phyloP scores from a whole-genome alignment of 2,329 filamentous ascomycete genomes.

The Botrytis byssoidea region DNA sequence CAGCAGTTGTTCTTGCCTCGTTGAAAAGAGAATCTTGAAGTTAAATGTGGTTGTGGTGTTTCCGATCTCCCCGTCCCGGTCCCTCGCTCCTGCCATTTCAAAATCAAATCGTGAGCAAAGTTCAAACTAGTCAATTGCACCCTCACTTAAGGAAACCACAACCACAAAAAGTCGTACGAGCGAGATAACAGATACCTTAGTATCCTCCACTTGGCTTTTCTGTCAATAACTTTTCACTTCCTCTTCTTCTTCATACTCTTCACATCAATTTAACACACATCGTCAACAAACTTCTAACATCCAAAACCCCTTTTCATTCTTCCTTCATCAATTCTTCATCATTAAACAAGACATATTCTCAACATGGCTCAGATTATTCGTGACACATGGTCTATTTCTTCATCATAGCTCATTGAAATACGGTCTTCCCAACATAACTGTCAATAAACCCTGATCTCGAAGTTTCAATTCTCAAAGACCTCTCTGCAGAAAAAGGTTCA shows the following conservation, averaged over 20 bases:
- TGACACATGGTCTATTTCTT: background rate
- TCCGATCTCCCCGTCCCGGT: background rate
- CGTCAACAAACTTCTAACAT: too few relatives aligned
- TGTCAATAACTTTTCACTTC: background rate
- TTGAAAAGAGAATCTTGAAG: background rate
- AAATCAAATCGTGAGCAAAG: background rate
- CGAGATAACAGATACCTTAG: background rate
- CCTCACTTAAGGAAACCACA: background rate
- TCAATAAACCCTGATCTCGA: background rate
- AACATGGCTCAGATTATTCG: background rate
- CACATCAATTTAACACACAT: too few relatives aligned
- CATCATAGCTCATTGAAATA: constrained; percentile 12
- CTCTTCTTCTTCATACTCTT: too few relatives aligned
- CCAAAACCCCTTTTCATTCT: too few relatives aligned
- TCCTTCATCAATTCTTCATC: background rate
- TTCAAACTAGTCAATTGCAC: background rate
- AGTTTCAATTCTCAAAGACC: background rate
- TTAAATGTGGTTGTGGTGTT: background rate
- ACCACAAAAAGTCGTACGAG: background rate
- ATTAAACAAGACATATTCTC: background rate
- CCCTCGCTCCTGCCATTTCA: background rate
- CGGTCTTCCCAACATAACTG: background rate
- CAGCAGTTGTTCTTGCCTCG: background rate
- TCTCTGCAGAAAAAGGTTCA: background rate
- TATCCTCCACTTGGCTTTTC: background rate